Evolutionary conservation across 441 rosid species (phyloP), one percentile per base, ranked within the genome.

Genomic region (Kokia cookei): DNA sequence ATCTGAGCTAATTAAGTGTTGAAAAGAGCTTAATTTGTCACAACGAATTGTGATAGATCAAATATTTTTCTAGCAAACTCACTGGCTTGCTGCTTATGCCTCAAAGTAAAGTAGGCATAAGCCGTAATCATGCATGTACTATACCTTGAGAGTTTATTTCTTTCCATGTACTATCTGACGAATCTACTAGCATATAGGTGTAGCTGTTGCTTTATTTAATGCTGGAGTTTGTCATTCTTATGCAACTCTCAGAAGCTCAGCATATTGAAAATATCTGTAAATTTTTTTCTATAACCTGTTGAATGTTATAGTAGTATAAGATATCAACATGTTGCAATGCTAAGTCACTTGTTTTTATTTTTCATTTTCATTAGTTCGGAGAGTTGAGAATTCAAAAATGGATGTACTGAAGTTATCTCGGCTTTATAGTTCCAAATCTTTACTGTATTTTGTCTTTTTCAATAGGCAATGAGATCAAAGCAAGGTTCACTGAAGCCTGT

Each of bases 401-500:
- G n/a, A 69, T 22, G 42, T 51, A 17, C 61, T 5, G 32, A 48
- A 67, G 27, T 32, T 32, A 32, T 29, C 29, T 14, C 19, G 24
- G 51, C 73, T 70, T 54, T 70, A 17, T 51, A 12, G 35, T 35
- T 50, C 73, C 60, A 32, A 29, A 54, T 53, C 29, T 69, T 69
- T 24, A 70, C 37, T 12, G 17, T 19, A 70, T 51, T 37, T 54
- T 53, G 32, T 40, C 10, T 51, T 37, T 26, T 65, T 76, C 43
- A 29, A 74, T 85, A 93, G 99, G 98, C 93, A 26, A 80, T 90
- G 83, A 82, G 89, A 80, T 79, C 93, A 71, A 82, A 82, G 43
- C 72, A 79, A 54, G 85, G 84, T 73, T 76, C 92, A 9, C 53
- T 80, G 65, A 94, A 86, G 75, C 97, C 97, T 24, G 85, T 92